Evolutionary conservation across 2,329 filamentous ascomycete species (phyloP).

Genomic region (Coniochaeta sp.): DNA sequence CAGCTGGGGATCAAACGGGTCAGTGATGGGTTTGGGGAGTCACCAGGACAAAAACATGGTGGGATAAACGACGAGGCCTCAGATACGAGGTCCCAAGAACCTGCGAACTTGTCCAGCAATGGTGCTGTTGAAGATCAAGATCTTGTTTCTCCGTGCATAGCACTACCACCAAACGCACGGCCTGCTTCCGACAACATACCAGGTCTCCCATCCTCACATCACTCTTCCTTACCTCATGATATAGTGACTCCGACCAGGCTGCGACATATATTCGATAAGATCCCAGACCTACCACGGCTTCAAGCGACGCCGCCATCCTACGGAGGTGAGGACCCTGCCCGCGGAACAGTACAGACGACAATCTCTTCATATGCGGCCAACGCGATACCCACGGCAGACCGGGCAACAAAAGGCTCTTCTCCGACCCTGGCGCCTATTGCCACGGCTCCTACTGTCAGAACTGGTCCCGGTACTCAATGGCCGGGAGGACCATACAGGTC

Average conservation of each 20-base stretch:
- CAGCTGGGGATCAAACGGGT: not conserved
- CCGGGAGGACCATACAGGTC: constrained; percentile 2
- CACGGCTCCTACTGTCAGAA: not conserved
- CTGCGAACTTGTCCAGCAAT: not conserved
- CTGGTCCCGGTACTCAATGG: not conserved
- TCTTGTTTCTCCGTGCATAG: not conserved
- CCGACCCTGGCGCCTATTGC: constrained; percentile 3
- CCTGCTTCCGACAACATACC: not conserved
- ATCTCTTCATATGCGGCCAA: constrained; percentile 1
- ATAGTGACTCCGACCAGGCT: not conserved
- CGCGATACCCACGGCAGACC: constrained; percentile 5
- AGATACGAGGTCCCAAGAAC: not conserved
- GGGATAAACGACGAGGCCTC: not conserved
- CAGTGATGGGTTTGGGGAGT: not conserved
- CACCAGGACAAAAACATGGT: not conserved
- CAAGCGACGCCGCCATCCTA: not conserved
- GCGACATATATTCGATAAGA: not conserved
- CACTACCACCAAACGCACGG: no score
- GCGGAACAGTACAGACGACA: not conserved
- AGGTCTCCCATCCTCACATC: not conserved
- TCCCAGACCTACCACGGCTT: not conserved
- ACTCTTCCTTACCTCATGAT: not conserved
- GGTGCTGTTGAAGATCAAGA: not conserved
- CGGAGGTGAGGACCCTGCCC: not conserved
- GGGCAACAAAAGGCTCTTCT: constrained; percentile 4